These are phyloP conservation scores for Aspergillus funiculosus DNA, from an alignment of 495 filamentous ascomycete genomes.

Conservation along the genomic window DNA sequence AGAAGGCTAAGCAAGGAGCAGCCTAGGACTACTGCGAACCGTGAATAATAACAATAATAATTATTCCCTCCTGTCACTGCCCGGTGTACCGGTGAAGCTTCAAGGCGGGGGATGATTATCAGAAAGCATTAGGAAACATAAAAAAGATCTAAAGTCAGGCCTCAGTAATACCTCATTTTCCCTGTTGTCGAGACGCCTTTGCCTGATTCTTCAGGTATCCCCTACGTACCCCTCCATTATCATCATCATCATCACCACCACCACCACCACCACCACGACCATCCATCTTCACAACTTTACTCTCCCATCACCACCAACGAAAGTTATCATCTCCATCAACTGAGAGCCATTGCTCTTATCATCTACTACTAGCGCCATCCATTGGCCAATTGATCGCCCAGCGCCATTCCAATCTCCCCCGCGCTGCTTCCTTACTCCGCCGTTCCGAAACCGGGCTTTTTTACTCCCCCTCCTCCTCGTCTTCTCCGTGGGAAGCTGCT, in stretches of 20 bases:
- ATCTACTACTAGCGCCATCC: background rate
- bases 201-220: too few relatives aligned
- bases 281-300: slow-evolving; percentile 2
- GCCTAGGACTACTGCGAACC: too few relatives aligned
- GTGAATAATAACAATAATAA: too few relatives aligned
- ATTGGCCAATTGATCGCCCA: slow-evolving; percentile 8
- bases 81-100: slow-evolving; percentile 24
- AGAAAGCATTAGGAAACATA: too few relatives aligned
- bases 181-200: too few relatives aligned
- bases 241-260: too few relatives aligned
- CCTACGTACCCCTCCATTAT: too few relatives aligned
- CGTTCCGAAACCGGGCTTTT: slow-evolving; percentile 26
- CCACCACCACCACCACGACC: background rate
- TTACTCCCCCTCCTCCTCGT: slow-evolving; percentile 17
- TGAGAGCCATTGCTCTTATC: background rate
- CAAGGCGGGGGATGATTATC: background rate
- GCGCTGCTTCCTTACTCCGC: slow-evolving; percentile 17
- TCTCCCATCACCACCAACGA: background rate
- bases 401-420: slow-evolving; percentile 10
- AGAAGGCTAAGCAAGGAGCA: slow-evolving; percentile 1
- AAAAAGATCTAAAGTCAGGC: too few relatives aligned
- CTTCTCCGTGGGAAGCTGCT: slow-evolving; percentile 18
- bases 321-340: too few relatives aligned
- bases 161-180: too few relatives aligned
- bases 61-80: slow-evolving; percentile 10